These are phyloP conservation scores for Alternaria arborescens DNA, from an alignment of 2,329 filamentous ascomycete species.

Conservation along the genomic window DNA sequence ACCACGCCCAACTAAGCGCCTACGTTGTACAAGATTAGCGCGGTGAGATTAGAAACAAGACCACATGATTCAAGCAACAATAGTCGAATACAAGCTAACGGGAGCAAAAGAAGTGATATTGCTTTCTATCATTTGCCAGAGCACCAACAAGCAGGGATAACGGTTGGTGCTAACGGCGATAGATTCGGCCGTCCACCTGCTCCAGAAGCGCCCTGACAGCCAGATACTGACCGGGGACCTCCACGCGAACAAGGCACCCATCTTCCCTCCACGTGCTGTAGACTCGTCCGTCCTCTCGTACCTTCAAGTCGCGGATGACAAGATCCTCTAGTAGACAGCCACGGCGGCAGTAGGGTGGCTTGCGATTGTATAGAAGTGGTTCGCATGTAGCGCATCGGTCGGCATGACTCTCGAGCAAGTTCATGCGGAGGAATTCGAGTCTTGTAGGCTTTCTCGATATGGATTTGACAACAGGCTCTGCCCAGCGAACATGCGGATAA, in stretches of 20 bases:
- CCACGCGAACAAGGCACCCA: neutral
- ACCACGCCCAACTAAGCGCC: neutral
- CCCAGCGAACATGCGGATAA: neutral
- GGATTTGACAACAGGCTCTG: neutral
- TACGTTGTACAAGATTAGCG: neutral
- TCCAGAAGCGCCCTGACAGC: neutral
- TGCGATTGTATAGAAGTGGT: neutral
- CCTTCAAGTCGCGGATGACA: neutral
- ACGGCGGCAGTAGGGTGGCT: neutral
- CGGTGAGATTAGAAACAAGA: neutral
- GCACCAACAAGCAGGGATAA: neutral
- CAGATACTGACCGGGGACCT: neutral
- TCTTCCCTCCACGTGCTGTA: neutral
- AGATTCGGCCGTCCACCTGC: neutral
- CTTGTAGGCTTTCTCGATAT: conserved; percentile 4
- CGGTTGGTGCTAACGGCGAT: neutral
- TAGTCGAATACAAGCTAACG: neutral
- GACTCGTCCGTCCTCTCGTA: neutral
- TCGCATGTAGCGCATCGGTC: neutral
- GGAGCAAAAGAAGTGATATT: neutral
- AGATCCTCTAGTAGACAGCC: neutral
- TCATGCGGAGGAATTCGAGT: conserved; percentile 1
- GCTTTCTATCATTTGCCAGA: too few species aligned
- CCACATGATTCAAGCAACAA: neutral
- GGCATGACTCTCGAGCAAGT: neutral